Evolutionary conservation across 306 rosid genomes (phyloP), one percentile per base, ranked within the genome.

Genomic region (Trifolium fragiferum): DNA sequence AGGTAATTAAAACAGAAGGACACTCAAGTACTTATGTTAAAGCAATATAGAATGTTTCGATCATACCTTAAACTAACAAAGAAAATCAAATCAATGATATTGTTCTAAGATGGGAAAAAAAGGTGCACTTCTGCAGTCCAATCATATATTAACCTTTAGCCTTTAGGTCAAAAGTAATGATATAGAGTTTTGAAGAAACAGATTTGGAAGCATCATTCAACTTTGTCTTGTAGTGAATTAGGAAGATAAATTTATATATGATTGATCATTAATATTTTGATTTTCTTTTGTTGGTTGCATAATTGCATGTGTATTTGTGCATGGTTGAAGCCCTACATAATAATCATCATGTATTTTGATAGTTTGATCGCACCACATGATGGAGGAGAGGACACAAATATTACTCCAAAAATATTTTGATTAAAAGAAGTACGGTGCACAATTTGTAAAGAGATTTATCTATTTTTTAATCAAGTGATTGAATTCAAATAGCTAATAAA

Each of bases 101-200:
- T 83, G 91, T 87, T 81, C 72, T 73, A 62, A 50, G 57, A 69
- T 64, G 12, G 44, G 54, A 84, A 81, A 76, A 80, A 80, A 82
- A 72, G 74, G 35, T 84, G 87, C 87, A 84, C 88, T 59, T 84
- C 65, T 83, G 87, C 96, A 90, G 88, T 85, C 85, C 79, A 83
- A 83, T 83, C 86, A 89, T 88, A 80, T 82, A 85, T 6, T 50
- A 68, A 70, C 70, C 82, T 87, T 30, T 89, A 76, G 68, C 70
- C 81, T 87, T 89, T 74, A 61, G 85, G 87, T 90, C 87, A 90
- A 84, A 78, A 76, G 82, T 84, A 90, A 87, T 87, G 78, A 82
- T 89, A 33, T 47, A 57, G 23, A 57, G 76, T 68, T 53, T 77
- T 32, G 66, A 47, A 77, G 6, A 59, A 79, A 38, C 49, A 9